Evolutionary conservation across 2,329 filamentous ascomycete genomes (phyloP).

Genomic region (Cercospora canescens): DNA sequence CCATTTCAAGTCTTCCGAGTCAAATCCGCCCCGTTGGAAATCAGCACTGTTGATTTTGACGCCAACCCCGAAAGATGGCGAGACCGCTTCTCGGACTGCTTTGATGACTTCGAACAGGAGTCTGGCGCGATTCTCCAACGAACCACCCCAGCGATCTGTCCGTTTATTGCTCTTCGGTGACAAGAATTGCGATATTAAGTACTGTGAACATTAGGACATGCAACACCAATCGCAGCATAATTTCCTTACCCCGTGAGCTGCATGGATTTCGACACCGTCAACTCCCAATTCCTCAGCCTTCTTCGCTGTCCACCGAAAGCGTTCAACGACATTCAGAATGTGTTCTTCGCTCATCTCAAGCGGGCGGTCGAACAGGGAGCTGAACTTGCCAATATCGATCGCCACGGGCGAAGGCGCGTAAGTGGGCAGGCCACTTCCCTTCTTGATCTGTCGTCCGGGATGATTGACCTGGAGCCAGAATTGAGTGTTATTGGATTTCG

Average conservation of each 20-base stretch:
- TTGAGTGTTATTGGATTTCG: conserved; percentile 9
- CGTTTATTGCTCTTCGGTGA: conserved; percentile 39
- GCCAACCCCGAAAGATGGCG: conserved; percentile 16
- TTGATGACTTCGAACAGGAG: conserved; percentile 39
- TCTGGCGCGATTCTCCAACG: conserved; percentile 39
- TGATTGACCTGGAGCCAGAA: conserved; percentile 24
- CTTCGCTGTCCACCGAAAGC: conserved; percentile 29
- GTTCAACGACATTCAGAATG: conserved; percentile 14
- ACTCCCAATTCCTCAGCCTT: conserved; percentile 33
- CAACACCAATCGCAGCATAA: background rate
- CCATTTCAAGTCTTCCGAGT: conserved; percentile 15
- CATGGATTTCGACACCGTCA: conserved; percentile 29
- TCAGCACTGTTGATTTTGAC: conserved; percentile 23
- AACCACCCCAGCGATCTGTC: conserved; percentile 41
- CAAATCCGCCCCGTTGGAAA: conserved; percentile 18
- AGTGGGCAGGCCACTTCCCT: conserved; percentile 7
- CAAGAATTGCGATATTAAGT: conserved; percentile 41
- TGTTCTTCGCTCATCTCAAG: conserved; percentile 14
- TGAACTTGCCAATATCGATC: conserved; percentile 17
- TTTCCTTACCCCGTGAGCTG: conserved; percentile 31
- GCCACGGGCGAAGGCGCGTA: conserved; percentile 14
- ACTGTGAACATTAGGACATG: conserved; percentile 15
- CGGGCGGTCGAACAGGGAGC: conserved; percentile 12
- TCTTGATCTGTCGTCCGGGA: conserved; percentile 19
- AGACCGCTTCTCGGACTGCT: conserved; percentile 14